Evolutionary conservation across 768 basidiomycete species (phyloP), one percentile per base, ranked within the genome.

Genomic region (Dioszegia aurantiaca): DNA sequence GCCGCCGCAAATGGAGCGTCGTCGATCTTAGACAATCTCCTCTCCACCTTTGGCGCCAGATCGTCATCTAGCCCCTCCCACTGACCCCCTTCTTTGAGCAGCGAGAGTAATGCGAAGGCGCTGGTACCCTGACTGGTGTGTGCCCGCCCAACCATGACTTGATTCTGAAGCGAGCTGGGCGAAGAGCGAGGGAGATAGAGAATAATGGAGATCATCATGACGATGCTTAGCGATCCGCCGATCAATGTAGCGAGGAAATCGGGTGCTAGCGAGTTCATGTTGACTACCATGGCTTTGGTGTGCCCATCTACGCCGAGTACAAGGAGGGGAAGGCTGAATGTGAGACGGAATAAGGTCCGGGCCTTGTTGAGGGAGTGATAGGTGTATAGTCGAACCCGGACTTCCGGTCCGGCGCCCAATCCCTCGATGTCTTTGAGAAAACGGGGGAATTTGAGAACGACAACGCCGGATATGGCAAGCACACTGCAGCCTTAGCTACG

Each of bases 281-380:
- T 64, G 56, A 71, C 47, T n/a, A 27, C 41, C 24, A 56, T 51
- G 19, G 48, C 45, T 9, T 37, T 39, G n/a, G 65, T 68, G 44
- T 63, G 45, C 1, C 64, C 69, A 36, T 71, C 69, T 28, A 47
- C 48, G 19, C 69, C 69, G 24, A 71, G 51, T 5, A 53, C 59
- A n/a, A 65, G 42, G n/a, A 62, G 26, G 27, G 53, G 33, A 10
- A 48, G 26, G 24, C 49, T 43, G 55, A 68, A 68, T 12, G 58
- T 19, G 21, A 57, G 26, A 27, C 69, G 69, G 40, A 63, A 64
- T 49, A 71, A 66, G 1, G 61, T 66, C 5, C 69, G 52, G 60
- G 66, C 58, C 42, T 68, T 71, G 56, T 71, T 71, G 36, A 45
- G 55, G 40, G 68, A 64, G 44, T 71, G 69, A 49, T 62, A 71